Evolutionary conservation across 2,329 filamentous ascomycete genomes (phyloP), one percentile per base, ranked within the genome.

Genomic region (Colletotrichum sansevieriae): DNA sequence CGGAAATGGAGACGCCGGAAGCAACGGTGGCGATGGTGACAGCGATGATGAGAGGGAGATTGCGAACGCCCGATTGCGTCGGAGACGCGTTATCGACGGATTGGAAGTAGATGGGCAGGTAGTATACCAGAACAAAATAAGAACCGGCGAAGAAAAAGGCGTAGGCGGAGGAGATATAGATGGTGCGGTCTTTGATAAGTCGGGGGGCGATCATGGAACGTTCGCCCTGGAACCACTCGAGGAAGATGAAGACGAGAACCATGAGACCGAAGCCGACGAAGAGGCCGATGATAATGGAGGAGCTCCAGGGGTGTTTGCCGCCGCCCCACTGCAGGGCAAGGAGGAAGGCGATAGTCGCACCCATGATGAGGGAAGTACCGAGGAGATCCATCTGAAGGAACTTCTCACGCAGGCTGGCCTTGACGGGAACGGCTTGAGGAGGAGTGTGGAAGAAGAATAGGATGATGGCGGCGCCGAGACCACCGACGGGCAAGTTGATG

Each of bases 271-370:
- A 79, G 8, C 81, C 81, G 54, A 84, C 78, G 18, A 85, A 75
- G 4, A 82, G 78, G 4, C 81, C 83, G 54, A 85, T 79, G 44
- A 85, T 79, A 13, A 74, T 63, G 29, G 78, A 77, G 0, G 76
- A 77, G 64, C 77, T 76, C 84, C 84, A 87, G 12, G 78, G 55
- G 59, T 84, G 77, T 0, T 78, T 78, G 33, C 78, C 76, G 3
- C 84, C 84, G 57, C 82, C 84, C 75, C 82, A 85, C 72, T 85
- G 82, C 1, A 86, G 75, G 18, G 83, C 83, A 3, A 85, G 77
- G 57, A 86, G 77, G 70, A 81, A 79, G 71, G 76, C 75, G 74
- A 85, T 71, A 75, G 81, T 76, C 73, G 78, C 74, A 71, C 77
- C 76, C 80, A 87, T 82, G 49, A 87, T 75, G 41, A 85, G 72